Evolutionary conservation across 495 filamentous ascomycete genomes (phyloP).

Genomic region (Aspergillus kassunensis): DNA sequence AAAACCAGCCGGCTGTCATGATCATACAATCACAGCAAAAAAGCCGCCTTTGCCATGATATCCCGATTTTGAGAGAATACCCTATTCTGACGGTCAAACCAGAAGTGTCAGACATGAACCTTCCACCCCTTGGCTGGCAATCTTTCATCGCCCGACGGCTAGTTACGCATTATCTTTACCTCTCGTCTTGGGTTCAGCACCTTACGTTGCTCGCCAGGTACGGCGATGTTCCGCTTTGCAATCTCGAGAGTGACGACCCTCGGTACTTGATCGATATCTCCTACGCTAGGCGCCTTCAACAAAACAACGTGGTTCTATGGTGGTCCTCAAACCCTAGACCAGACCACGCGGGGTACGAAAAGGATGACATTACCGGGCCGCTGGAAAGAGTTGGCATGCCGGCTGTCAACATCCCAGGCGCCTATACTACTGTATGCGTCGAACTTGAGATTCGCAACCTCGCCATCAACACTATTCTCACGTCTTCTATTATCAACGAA

Average conservation of each 20-base stretch:
- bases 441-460: conserved; percentile 92
- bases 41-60: conserved; percentile 73
- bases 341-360: conserved; percentile 94
- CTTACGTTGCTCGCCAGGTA: conserved; percentile 82
- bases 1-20: conserved; percentile 71
- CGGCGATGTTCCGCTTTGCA: conserved; percentile 91
- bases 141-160: conserved; percentile 79
- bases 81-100: conserved; percentile 76
- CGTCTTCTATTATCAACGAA: conserved; percentile 96
- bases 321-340: conserved; percentile 84
- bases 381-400: conserved; percentile 95
- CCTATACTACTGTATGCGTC: conserved; percentile 95
- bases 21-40: conserved; percentile 89
- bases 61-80: conserved; percentile 79
- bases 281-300: conserved; percentile 84
- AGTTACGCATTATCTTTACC: conserved; percentile 82
- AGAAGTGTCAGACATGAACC: conserved; percentile 77
- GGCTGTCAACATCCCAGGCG: conserved; percentile 82
- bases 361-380: conserved; percentile 78
- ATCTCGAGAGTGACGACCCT: conserved; percentile 90
- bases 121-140: conserved; percentile 94
- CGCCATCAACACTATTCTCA: conserved; percentile 95
- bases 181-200: conserved; percentile 89
- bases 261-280: conserved; percentile 92
- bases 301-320: conserved; percentile 96